Base-by-base conservation (phyloP, 225 moss, liverwort and hornwort genomes). In the Physcomitrium patens region DNA sequence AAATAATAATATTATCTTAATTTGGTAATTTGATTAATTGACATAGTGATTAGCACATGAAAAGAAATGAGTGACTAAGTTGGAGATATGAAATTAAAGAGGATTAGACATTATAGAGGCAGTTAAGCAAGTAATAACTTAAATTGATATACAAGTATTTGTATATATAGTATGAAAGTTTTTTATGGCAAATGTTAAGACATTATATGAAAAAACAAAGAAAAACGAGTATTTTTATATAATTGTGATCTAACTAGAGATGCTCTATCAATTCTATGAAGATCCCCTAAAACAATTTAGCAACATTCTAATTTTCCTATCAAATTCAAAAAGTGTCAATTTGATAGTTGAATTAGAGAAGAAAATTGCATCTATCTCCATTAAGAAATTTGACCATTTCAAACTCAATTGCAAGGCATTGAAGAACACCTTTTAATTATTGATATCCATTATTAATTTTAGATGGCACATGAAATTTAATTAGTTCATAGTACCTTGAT, bases 191-290 rank as follows among this genome's bases (percentile, higher is more conserved):
- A 81, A 85, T 87, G 82, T 86, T 66, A 65, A 76, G 75, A 84
- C 89, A 68, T 22, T 85, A 50, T 69, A 78, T 48, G 94, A 89
- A 70, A 66, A 66, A 15, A 86, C 87, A 24, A 93, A 89, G 72
- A 83, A 76, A 59, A 87, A 90, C 82, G 94, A 94, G 80, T 43
- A 85, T 60, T 91, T 86, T 11, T 89, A 82, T 79, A 71, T 68
- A 77, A 84, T 93, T 16, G 83, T 93, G 62, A 85, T 94, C 41
- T 89, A 91, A 80, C 78, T 94, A 68, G 93, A 99, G 71, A 87
- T 86, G 23, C 67, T 90, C 41, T 94, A 93, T 55, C 82, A 89
- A 69, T 71, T 74, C 10, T 90, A 90, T 41, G 90, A 93, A 84
- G 86, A 86, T 18, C 70, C 79, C 46, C 53, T 57, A 49, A 71